Base-by-base conservation (phyloP, 2,329 filamentous ascomycete genomes). In the Trichoderma semiorbis region DNA sequence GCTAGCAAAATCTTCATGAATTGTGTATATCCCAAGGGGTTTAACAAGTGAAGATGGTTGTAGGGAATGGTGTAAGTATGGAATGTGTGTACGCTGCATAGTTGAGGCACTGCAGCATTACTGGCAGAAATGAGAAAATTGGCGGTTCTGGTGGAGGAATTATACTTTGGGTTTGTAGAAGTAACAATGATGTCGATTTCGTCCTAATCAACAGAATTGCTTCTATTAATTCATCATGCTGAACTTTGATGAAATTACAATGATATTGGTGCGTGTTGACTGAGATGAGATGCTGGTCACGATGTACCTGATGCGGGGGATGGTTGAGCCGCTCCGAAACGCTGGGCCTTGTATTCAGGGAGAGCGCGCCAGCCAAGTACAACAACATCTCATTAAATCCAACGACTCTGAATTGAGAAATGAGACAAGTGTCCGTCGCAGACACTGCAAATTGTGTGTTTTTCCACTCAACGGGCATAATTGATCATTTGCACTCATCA, bases 321-420 rank as follows among this genome's bases (percentile, higher is more conserved):
- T 76, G 74, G 76, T 80, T 81, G 75, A 73, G 75, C 79, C 79
- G 79, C 75, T 80, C 79, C 79, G 79, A 76, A 26, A 36, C 30
- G n/a, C 18, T n/a, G 10, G 6, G 24, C 18, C 4, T 2, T 21
- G 21, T 24, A 24, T 8, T 3, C 10, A 26, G 10, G 30, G n/a
- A 30, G 26, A 32, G 32, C 1, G 32, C 1, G 8, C 14, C 5
- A 8, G 36, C n/a, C 16, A 30, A 28, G 28, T 58, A 24, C 5
- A n/a, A 57, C 21, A 7, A 5, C 50, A 58, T 57, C 50, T 67
- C 64, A 58, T 21, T 18, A 43, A 11, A 58, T n/a, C 21, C 21
- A 57, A 57, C 24, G 1, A 11, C 18, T 18, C 26, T 39, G 26
- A 12, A 21, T 21, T 11, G 18, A 57, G 34, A 14, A 43, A 24